Conservation (phyloP, 2,329 filamentous ascomycete species). For the Pseudogymnoascus sp. region DNA sequence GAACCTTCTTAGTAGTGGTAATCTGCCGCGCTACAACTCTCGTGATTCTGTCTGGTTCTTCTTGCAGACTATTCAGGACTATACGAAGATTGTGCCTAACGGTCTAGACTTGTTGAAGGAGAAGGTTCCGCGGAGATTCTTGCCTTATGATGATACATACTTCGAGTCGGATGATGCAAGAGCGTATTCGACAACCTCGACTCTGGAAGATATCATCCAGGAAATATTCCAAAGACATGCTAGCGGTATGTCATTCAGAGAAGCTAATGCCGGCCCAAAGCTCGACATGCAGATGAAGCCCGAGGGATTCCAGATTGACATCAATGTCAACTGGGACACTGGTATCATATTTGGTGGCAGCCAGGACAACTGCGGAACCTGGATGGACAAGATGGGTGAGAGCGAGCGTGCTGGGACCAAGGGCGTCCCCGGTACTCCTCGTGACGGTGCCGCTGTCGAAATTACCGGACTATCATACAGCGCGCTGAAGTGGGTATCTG, state of each 20-base stretch:
- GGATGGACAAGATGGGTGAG: constrained; percentile 99
- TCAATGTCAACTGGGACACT: constrained; percentile 84
- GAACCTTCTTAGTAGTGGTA: constrained; percentile 82
- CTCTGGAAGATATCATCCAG: constrained; percentile 83
- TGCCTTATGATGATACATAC: constrained; percentile 94
- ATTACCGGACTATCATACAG: constrained; percentile 94
- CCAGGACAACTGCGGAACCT: constrained; percentile 92
- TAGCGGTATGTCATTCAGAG: constrained; percentile 81
- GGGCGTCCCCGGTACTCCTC: constrained; percentile 89
- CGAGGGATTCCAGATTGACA: constrained; percentile 85
- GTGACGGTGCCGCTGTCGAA: constrained; percentile 90
- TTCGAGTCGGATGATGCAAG: constrained; percentile 75
- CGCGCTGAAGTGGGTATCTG: constrained; percentile 71
- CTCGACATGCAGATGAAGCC: constrained; percentile 91
- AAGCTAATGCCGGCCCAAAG: constrained; percentile 83
- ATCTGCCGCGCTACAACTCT: constrained; percentile 86
- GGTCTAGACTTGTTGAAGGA: constrained; percentile 68
- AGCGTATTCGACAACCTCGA: constrained; percentile 79
- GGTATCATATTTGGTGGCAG: constrained; percentile 93
- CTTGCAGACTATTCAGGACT: constrained; percentile 92
- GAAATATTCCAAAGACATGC: constrained; percentile 92
- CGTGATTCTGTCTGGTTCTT: constrained; percentile 98
- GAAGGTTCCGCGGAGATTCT: constrained; percentile 74
- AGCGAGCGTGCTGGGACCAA: constrained; percentile 85
- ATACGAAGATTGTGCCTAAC: constrained; percentile 71